Evolutionary conservation across 2,329 filamentous ascomycete species (phyloP), one percentile per base, ranked within the genome.

Genomic region (Myotisia sp.): DNA sequence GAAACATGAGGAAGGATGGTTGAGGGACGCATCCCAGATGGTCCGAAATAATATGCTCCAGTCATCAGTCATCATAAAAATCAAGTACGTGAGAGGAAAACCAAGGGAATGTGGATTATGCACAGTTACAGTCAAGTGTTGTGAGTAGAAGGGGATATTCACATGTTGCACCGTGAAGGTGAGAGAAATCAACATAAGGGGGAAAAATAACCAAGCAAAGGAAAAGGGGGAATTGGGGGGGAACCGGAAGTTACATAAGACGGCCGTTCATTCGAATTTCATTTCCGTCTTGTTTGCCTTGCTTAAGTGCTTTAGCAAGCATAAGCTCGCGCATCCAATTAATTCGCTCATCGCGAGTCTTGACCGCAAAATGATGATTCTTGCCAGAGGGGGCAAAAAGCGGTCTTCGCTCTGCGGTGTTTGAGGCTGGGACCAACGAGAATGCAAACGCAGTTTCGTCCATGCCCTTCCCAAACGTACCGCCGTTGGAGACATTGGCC

Each of bases 331-430:
- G 50, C 59, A 63, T 62, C 90, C 90, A 98, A 55, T 94, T 87
- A 49, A 95, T 94, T 41, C 87, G 72, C 53, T 94, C 82, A 51
- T 94, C 83, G 9, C 85, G 72, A 48, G 68, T 74, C 60, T 79
- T 79, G 46, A 94, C 87, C 0, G 87, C 83, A 54, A 95, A 95
- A 54, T 95, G 84, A 51, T 95, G 87, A 28, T 82, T 80, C 68
- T 93, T 94, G 47, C 74, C 74, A 6, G 30, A 37, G 37, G 71
- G 48, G 6, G 42, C 30, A 42, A 61, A 55, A 29, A 56, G 30
- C 26, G 44, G 20, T 27, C 49, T 53, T 10, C 44, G 46, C 53
- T 59, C 50, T 64, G 44, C 38, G 51, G 69, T 65, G 13, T 71
- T 58, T 37, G 53, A 45, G 1, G 60, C 45, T 0, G 63, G 59